Percentiles rank a stretch among this genome's conserved stretches.
These are phyloP conservation scores for Monarda citriodora DNA, from an alignment of 305 asterid species.

Conservation along the genomic window DNA sequence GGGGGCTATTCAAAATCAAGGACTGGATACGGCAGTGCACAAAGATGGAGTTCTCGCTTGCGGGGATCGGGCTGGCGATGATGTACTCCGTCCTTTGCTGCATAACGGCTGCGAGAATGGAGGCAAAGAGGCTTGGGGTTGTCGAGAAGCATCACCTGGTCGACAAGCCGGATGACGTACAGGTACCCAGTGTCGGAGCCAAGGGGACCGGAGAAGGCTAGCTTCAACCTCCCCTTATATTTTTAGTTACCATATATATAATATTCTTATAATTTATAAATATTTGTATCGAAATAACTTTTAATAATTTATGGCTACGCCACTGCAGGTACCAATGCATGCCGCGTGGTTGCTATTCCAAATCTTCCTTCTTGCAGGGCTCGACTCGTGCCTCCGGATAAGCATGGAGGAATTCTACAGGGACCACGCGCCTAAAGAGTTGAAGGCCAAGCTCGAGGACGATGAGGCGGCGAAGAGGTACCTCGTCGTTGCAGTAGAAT, in stretches of 20 bases:
- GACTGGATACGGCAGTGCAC: not conserved
- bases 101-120: not conserved
- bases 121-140: conserved; percentile 4
- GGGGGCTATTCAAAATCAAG: not conserved
- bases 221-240: too few relatives aligned
- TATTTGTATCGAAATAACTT: too few relatives aligned
- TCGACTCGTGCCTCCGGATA: not conserved
- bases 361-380: conserved; percentile 1
- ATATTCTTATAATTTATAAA: too few relatives aligned
- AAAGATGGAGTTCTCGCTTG: not conserved
- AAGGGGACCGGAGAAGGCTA: too few relatives aligned
- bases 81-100: not conserved
- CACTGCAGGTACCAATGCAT: conserved; percentile 1
- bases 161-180: not conserved
- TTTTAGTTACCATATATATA: too few relatives aligned
- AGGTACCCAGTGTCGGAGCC: not conserved
- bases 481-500: not conserved
- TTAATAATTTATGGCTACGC: too few relatives aligned
- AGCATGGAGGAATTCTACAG: conserved; percentile 2
- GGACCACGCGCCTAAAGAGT: not conserved
- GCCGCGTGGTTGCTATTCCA: conserved; percentile 9
- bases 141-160: not conserved
- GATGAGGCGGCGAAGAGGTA: not conserved
- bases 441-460: not conserved
- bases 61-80: not conserved